A percentile compares a stretch with the other conserved stretches of the same genome.
These are phyloP conservation scores for Aspergillus sparsus DNA, from an alignment of 495 filamentous ascomycete species.

Conservation along the genomic window DNA sequence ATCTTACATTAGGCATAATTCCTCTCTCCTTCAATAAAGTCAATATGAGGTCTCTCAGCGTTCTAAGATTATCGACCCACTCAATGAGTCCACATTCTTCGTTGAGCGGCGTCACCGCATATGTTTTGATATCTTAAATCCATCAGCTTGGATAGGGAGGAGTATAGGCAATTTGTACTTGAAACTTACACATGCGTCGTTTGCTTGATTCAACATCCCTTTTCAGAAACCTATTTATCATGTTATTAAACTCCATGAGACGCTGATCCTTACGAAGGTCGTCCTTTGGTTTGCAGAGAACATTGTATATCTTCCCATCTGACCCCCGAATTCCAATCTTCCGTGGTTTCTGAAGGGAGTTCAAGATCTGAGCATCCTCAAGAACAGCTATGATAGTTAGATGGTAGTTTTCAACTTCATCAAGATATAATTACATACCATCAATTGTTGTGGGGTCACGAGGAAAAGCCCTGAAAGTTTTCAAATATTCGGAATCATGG, in stretches of 20 bases:
- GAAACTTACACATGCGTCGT: conserved; percentile 64
- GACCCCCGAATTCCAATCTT: conserved; percentile 87
- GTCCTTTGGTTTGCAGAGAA: conserved; percentile 97
- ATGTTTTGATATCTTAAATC: conserved; percentile 82
- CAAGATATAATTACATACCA: conserved; percentile 32
- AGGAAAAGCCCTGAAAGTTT: conserved; percentile 81
- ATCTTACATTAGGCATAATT: conserved; percentile 54
- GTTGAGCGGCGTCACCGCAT: conserved; percentile 92
- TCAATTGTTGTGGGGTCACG: conserved; percentile 61
- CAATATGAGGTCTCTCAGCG: conserved; percentile 88
- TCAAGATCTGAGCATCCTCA: conserved; percentile 85
- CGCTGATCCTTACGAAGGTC: conserved; percentile 96
- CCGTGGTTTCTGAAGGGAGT: conserved; percentile 87
- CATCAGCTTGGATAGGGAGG: conserved; percentile 19
- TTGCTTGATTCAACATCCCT: conserved; percentile 86
- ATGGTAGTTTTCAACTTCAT: background rate
- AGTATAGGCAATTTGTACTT: background rate
- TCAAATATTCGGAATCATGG: conserved; percentile 65
- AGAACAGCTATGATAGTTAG: conserved; percentile 59
- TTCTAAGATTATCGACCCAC: conserved; percentile 97
- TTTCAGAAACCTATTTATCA: conserved; percentile 94
- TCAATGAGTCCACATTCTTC: conserved; percentile 98
- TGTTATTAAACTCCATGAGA: conserved; percentile 97
- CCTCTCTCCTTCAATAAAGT: conserved; percentile 71
- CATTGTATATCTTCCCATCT: conserved; percentile 82